These are phyloP conservation scores for Gossypium davidsonii DNA, from an alignment of 441 rosid genomes.

Conservation along the genomic window DNA sequence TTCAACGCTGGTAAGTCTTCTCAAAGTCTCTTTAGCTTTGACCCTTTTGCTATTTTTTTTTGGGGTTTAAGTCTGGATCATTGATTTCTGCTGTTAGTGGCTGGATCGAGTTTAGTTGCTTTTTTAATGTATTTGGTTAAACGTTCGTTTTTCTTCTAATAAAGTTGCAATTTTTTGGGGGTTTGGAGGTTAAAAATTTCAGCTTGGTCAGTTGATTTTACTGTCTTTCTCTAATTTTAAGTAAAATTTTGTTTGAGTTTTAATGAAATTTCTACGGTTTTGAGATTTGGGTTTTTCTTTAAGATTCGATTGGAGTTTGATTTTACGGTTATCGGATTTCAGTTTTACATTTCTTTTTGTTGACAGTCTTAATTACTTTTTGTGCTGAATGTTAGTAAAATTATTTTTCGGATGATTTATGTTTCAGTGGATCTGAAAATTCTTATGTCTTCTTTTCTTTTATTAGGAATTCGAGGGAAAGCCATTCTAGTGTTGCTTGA, in stretches of 20 bases:
- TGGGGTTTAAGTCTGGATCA: constrained; percentile 18
- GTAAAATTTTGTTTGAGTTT: not conserved
- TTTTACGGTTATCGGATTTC: constrained; percentile 21
- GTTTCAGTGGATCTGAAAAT: constrained; percentile 42
- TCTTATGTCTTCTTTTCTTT: constrained; percentile 23
- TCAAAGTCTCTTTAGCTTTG: constrained; percentile 10
- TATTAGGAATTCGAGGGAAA: constrained; percentile 35
- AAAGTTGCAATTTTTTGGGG: constrained; percentile 12
- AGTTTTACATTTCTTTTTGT: not conserved
- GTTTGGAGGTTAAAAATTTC: constrained; percentile 19
- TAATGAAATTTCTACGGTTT: not conserved
- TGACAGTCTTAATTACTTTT: not conserved
- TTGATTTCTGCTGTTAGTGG: constrained; percentile 29
- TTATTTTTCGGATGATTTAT: constrained; percentile 11
- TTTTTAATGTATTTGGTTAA: not conserved
- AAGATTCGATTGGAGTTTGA: constrained; percentile 23
- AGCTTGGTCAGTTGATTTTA: not conserved
- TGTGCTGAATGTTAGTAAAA: constrained; percentile 2
- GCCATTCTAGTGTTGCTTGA: constrained; percentile 23
- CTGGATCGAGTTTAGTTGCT: constrained; percentile 38
- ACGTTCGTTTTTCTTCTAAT: constrained; percentile 13
- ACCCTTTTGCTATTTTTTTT: constrained; percentile 13
- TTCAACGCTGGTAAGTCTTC: constrained; percentile 32
- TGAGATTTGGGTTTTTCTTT: not conserved
- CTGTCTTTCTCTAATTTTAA: not conserved